Evolutionary conservation across 306 rosid species (phyloP), one percentile per base, ranked within the genome.

Genomic region (Cercis canadensis): DNA sequence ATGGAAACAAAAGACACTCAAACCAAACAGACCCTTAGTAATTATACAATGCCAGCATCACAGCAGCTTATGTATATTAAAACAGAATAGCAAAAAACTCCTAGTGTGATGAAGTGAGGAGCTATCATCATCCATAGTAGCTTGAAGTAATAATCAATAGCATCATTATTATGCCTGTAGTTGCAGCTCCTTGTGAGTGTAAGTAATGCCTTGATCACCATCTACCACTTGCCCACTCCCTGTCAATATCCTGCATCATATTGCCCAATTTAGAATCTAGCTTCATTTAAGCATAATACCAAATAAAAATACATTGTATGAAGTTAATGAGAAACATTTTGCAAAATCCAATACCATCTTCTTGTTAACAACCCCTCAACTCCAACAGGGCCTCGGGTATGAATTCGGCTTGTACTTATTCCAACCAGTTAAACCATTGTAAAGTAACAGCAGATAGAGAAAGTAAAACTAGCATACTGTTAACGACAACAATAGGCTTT

Each of bases 311-410:
- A 4, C 29, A 24, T 24, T 24, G 29, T 24, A 24, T 3, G 29
- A 24, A 24, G 4, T 24, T 58, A 53, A 55, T 40, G 16, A 13
- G 18, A 5, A 67, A 47, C 17, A 54, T 15, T 15, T 51, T 50
- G 74, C 14, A 61, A 46, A 71, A 75, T 49, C 73, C 32, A 53
- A 40, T 90, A 93, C 98, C 98, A 93, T 90, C 88, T 72, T 33
- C 83, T 76, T 50, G 97, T 90, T 75, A 90, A 72, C 72, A 93
- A 69, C 40, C 98, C 98, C 70, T 93, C 98, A 13, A 94, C 94
- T 74, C 97, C 98, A n/a, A 94, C 96, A 0, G 98, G 97, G 61
- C 97, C 98, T 75, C 98, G 78, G 62, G 93, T 89, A 78, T 94
- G 98, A 78, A 86, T 90, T 53, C 90, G 77, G 57, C 93, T 78